Evolutionary conservation across 768 basidiomycete genomes (phyloP).

Genomic region (Psilocybe cubensis): DNA sequence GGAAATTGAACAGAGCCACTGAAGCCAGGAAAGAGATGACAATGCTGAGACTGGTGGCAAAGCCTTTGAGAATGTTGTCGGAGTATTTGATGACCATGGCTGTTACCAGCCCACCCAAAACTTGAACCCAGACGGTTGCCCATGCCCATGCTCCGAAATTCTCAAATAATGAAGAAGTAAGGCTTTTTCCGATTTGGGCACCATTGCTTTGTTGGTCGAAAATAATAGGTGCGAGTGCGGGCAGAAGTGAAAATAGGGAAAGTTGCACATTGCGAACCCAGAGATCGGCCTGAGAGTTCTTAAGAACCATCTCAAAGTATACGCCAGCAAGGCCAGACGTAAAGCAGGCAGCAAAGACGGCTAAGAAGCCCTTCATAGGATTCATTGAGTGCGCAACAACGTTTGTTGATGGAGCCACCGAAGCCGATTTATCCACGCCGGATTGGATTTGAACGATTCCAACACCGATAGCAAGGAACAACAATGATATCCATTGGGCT

Average conservation of each 20-base stretch:
- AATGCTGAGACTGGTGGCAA: conserved; percentile 93
- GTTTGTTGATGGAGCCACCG: conserved; percentile 10
- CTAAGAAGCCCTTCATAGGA: conserved; percentile 83
- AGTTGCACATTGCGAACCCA: conserved; percentile 98
- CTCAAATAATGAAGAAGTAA: conserved; percentile 63
- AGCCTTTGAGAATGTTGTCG: conserved; percentile 92
- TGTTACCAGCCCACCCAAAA: conserved; percentile 89
- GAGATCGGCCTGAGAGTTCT: conserved; percentile 85
- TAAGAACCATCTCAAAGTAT: conserved; percentile 98
- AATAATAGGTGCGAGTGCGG: conserved; percentile 80
- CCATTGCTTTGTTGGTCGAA: conserved; percentile 42
- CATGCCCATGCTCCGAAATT: conserved; percentile 93
- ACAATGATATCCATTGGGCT: conserved; percentile 83
- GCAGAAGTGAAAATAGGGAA: conserved; percentile 90
- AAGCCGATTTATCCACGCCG: conserved; percentile 31
- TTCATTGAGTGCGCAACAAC: conserved; percentile 64
- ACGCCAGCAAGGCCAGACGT: conserved; percentile 96
- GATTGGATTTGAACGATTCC: conserved; percentile 88
- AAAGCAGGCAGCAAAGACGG: conserved; percentile 89
- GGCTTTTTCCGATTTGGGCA: conserved; percentile 34
- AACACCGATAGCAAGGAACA: conserved; percentile 87
- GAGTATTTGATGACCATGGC: conserved; percentile 95
- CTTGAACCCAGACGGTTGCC: conserved; percentile 87
- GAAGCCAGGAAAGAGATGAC: conserved; percentile 94
- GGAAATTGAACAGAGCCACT: conserved; percentile 88